A percentile compares a stretch with the other conserved stretches of the same genome.
These are phyloP conservation scores for Xylariaceae sp. DNA, from an alignment of 2,329 filamentous ascomycete species.

Conservation along the genomic window DNA sequence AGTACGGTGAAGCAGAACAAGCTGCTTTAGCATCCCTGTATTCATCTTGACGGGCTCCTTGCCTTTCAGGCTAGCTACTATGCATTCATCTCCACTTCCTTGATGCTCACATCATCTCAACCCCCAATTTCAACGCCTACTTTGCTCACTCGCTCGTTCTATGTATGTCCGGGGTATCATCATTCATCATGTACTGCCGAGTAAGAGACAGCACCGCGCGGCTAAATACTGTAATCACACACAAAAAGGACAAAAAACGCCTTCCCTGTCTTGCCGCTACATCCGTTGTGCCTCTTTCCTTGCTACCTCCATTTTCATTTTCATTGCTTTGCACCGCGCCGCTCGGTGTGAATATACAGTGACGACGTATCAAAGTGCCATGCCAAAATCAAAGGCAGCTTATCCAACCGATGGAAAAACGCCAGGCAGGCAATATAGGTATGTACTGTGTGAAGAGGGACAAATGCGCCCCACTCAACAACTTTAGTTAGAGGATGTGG, in stretches of 20 bases:
- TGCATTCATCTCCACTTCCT: background rate
- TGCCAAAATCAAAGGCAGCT: slow-evolving; percentile 6
- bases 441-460: background rate
- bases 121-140: background rate
- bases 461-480: background rate
- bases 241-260: background rate
- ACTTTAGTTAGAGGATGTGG: slow-evolving; percentile 2
- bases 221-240: background rate
- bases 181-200: slow-evolving; percentile 14
- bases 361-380: slow-evolving; percentile 4
- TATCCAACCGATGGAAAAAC: slow-evolving; percentile 15
- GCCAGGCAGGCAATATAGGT: slow-evolving; percentile 15
- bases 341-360: background rate
- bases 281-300: background rate
- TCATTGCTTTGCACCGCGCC: background rate
- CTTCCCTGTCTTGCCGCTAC: background rate
- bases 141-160: background rate
- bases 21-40: background rate
- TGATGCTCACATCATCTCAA: background rate
- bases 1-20: background rate
- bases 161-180: slow-evolving; percentile 23
- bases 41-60: background rate
- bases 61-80: background rate
- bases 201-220: background rate
- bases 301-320: background rate